Base-by-base conservation (phyloP, 805 yeast genomes). In the Wickerhamia fluorescens region DNA sequence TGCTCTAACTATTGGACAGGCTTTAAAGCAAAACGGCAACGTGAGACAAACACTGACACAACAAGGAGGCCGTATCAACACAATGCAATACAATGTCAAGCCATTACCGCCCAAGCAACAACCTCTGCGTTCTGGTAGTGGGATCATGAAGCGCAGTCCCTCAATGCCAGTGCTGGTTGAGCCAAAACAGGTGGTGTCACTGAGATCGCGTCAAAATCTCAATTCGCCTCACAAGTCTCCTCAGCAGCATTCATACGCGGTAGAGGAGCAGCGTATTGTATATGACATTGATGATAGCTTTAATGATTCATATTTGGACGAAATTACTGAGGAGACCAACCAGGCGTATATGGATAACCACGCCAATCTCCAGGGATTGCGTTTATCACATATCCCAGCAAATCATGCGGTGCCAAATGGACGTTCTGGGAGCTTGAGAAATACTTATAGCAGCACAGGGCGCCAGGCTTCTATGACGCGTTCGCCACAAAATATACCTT, bases 1-100 rank as follows among this genome's bases (percentile, higher is more conserved):
- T 4, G 70, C 70, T 2, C 42, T 59, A 27, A 55, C 67, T 17
- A 63, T 63, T 35, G 70, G 70, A 11, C 47, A 61, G 33, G 41
- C 41, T 18, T 36, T 50, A 36, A 49, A 47, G 31, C 41, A 37
- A 25, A 25, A 31, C 43, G 10, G 13, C 40, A 36, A 19, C 36
- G 37, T 22, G 21, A 28, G 17, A 17, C 27, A 14, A 5, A 17
- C 28, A 7, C n/a, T n/a, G n/a, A n/a, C n/a, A n/a, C n/a, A n/a
- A n/a, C n/a, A n/a, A n/a, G n/a, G n/a, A n/a, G n/a, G n/a, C 16
- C 28, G 44, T 9, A 35, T 40, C 10, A 28, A 28, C 13, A 32
- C 42, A n/a, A 37, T 40, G 20, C 38, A 36, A 23, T 40, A 35
- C 26, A 35, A 33, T 25, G 28, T 34, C 27, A 40, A 38, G 16